Evolutionary conservation across 2,329 filamentous ascomycete genomes (phyloP).

Genomic region (Aspergillus ruber): DNA sequence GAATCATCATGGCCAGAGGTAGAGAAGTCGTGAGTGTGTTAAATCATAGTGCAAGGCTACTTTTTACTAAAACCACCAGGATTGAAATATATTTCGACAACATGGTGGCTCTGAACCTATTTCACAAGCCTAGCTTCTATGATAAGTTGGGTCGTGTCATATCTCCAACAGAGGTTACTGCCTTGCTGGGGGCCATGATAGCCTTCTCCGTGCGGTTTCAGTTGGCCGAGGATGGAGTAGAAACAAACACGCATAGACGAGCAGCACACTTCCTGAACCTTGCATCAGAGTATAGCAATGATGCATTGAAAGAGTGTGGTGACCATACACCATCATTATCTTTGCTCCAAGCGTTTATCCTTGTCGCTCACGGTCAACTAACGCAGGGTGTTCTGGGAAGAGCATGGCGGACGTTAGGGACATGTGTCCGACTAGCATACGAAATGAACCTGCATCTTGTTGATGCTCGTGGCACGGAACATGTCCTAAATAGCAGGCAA

Average conservation of each 20-base stretch:
- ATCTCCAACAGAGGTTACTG: background rate
- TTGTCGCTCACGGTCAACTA: conserved; percentile 30
- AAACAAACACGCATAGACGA: background rate
- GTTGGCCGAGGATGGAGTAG: background rate
- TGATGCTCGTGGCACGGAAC: conserved; percentile 6
- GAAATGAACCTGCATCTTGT: conserved; percentile 30
- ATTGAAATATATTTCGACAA: conserved; percentile 17
- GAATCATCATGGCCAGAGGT: background rate
- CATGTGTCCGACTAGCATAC: conserved; percentile 26
- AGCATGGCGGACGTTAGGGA: conserved; percentile 30
- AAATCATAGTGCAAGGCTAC: background rate
- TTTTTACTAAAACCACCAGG: background rate
- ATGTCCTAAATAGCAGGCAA: conserved; percentile 6
- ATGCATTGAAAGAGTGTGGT: conserved; percentile 23
- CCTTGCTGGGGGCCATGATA: background rate
- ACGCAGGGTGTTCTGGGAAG: conserved; percentile 29
- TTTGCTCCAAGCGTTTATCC: conserved; percentile 31
- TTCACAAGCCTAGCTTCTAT: conserved; percentile 22
- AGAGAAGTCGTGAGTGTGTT: background rate
- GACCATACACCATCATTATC: conserved; percentile 29
- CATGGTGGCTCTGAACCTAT: conserved; percentile 27
- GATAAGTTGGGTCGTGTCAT: conserved; percentile 11
- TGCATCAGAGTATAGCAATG: conserved; percentile 12
- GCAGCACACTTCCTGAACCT: background rate
- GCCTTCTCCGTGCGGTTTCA: background rate